Base-by-base conservation (phyloP, 768 basidiomycete genomes). In the Auricularia cornea region DNA sequence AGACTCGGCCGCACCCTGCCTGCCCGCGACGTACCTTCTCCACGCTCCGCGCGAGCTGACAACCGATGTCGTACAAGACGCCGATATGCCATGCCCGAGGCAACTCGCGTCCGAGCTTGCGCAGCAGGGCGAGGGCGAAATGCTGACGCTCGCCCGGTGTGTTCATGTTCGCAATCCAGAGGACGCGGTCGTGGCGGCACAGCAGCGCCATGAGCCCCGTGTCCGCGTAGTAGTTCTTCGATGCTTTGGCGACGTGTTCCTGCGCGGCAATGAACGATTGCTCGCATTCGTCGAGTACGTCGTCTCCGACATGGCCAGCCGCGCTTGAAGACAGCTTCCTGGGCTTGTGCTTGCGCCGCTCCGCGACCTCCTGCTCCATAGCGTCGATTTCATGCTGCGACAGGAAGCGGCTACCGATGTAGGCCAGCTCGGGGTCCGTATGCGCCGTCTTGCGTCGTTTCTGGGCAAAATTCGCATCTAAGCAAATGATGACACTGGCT, bases 31-130 rank as follows among this genome's bases (percentile, higher is more conserved):
- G 33, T 30, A 44, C 62, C 56, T 59, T 56, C 30, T 63, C 38
- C 51, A 38, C 29, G 69, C 66, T 5, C 60, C 73, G 2, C 68
- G 71, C 5, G 75, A 80, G 59, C 77, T 72, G 71, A 73, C 75
- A 54, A 73, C 73, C 0, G 72, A 79, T 65, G 63, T 70, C 12
- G 76, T 72, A 12, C 73, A 79, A 61, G 67, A 70, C 33, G 64
- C 72, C 1, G 72, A 78, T 51, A 75, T 76, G 59, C 68, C 65
- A 0, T 62, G 71, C n/a, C 71, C 23, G 4, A 3, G 65, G 65
- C 3, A 65, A 57, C 40, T 64, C 59, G 6, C 40, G 29, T 44
- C 26, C n/a, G 62, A 28, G 14, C 12, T 29, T 5, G 20, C 26
- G 23, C 5, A 63, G 40, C 18, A 65, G 28, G 3, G 65, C 57